phyloP scores from a whole-genome alignment of 1,284 basidiomycete genomes.

The Coniferiporia sulphurascens region DNA sequence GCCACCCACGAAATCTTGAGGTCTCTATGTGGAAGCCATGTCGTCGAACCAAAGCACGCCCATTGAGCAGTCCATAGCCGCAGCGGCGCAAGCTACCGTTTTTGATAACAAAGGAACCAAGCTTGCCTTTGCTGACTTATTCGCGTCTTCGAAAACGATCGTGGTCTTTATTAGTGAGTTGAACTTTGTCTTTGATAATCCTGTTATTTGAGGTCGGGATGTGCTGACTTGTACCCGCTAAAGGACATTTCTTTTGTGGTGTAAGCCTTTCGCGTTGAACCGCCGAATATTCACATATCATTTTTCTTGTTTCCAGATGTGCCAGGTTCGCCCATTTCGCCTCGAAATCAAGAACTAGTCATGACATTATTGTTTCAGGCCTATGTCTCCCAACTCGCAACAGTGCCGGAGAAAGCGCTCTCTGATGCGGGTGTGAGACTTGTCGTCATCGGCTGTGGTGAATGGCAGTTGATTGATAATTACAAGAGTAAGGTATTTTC shows the following conservation, averaged over 20 bases:
- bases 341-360: not conserved
- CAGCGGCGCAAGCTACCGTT: conserved; percentile 23
- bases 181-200: conserved; percentile 12
- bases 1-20: not conserved
- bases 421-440: conserved; percentile 39
- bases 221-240: not conserved
- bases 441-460: conserved; percentile 59
- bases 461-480: conserved; percentile 46
- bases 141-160: conserved; percentile 45
- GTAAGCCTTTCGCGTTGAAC: conserved; percentile 29
- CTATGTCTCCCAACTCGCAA: conserved; percentile 49
- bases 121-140: conserved; percentile 46
- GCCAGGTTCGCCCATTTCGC: conserved; percentile 33
- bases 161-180: conserved; percentile 62
- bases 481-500: conserved; percentile 41
- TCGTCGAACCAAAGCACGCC: not conserved
- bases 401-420: conserved; percentile 40
- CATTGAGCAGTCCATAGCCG: not conserved
- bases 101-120: conserved; percentile 39
- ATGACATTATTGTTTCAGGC: conserved; percentile 31
- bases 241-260: conserved; percentile 65
- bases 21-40: not conserved
- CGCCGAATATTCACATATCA: not conserved
- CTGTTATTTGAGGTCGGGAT: not conserved
- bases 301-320: conserved; percentile 28